phyloP scores from a whole-genome alignment of 352 stramenopile species.

The Globisporangium okanoganense region DNA sequence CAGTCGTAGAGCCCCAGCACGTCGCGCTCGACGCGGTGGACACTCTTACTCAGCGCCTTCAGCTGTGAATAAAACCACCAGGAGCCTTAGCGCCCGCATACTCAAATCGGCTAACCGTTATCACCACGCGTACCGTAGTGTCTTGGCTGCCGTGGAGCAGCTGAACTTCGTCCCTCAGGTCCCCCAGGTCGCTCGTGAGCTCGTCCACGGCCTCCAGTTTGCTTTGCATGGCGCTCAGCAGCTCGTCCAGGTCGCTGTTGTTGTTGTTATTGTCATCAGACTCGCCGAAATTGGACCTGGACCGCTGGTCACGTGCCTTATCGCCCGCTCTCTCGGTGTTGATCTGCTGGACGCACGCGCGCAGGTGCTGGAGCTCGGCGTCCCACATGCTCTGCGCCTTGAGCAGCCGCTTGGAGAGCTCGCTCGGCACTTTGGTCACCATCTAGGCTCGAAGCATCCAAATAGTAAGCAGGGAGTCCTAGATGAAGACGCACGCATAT shows the following conservation, averaged over 20 bases:
- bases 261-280: background rate
- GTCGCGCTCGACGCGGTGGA: constrained; percentile 33
- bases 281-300: background rate
- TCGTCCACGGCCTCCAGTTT: constrained; percentile 19
- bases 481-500: background rate
- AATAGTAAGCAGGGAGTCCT: background rate
- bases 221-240: constrained; percentile 7
- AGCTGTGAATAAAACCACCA: too few species aligned
- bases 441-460: constrained; percentile 23
- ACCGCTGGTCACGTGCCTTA: background rate
- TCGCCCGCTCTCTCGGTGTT: constrained; percentile 12
- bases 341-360: constrained; percentile 28
- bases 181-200: constrained; percentile 18
- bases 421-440: constrained; percentile 44
- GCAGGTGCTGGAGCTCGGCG: constrained; percentile 32
- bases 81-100: too few species aligned
- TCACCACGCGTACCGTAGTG: constrained; percentile 9
- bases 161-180: constrained; percentile 20
- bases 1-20: constrained; percentile 62
- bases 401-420: constrained; percentile 45
- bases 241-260: background rate
- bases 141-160: constrained; percentile 9
- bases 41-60: constrained; percentile 23
- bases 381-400: constrained; percentile 41
- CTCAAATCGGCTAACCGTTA: background rate